Base-by-base conservation (phyloP, 2,329 filamentous ascomycete genomes). In the Botrytis paeoniae region DNA sequence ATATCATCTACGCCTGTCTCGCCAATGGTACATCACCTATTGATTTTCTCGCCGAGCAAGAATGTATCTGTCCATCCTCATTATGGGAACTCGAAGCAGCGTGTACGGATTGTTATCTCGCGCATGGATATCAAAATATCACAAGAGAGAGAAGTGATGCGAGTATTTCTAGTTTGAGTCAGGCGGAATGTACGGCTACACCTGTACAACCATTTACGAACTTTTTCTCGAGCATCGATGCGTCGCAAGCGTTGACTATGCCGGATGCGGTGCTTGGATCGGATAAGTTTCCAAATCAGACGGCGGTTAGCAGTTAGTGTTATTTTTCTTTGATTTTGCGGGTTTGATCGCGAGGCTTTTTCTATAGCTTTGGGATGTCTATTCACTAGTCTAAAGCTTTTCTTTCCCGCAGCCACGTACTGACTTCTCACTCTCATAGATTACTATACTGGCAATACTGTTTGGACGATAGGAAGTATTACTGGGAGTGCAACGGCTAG, bases 331-430 rank as follows among this genome's bases (percentile, higher is more conserved):
- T 54, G 10, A 5, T 54, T 29, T 54, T n/a, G n/a, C 16, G 12
- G 25, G 8, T 14, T n/a, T 54, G 48, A 54, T 54, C 12, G 12
- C 10, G 51, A 14, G 51, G 14, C 14, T 16, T 54, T 29, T 18
- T 29, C 4, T 14, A 6, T 18, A 29, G 14, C 3, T 16, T n/a
- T 54, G n/a, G 4, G n/a, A 29, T 16, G 7, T 1, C 18, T 4
- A 54, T 54, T 6, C 0, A 4, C 25, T 54, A 8, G 51, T 54
- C 48, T 8, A 3, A 5, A 18, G 1, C 2, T 14, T 16, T 54
- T 29, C 14, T 54, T 29, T 29, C 14, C 7, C 2, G 5, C 1
- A 14, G 0, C 1, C 1, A 29, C 0, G 6, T 29, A 54, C n/a
- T 54, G n/a, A 54, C n/a, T 8, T 29, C 0, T 18, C 6, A 8